phyloP scores from a whole-genome alignment of 192 early-diverging fungal genomes.

The Radiomyces spectabilis region DNA sequence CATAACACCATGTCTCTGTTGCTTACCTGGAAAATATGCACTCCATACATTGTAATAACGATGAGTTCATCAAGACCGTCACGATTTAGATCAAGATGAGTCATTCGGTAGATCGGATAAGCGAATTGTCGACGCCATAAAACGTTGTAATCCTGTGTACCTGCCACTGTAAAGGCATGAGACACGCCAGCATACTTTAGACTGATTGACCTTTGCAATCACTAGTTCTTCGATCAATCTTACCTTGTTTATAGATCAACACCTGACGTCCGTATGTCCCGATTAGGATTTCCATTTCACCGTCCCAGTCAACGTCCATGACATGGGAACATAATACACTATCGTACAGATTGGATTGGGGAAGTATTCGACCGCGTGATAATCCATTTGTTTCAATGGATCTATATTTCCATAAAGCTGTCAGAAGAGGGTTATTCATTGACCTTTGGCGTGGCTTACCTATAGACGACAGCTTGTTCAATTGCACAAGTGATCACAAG shows the following conservation, averaged over 20 bases:
- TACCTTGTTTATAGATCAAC: conserved; percentile 47
- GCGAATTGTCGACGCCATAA: conserved; percentile 44
- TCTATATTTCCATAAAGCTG: no score
- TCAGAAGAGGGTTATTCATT: no score
- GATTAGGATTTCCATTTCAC: conserved; percentile 41
- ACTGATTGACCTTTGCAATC: background rate
- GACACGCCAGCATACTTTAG: background rate
- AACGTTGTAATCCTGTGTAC: conserved; percentile 28
- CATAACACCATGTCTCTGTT: background rate
- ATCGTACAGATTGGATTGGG: conserved; percentile 44
- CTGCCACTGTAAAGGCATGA: conserved; percentile 4
- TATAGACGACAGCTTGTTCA: conserved; percentile 45
- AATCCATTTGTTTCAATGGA: conserved; percentile 33
- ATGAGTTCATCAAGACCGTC: conserved; percentile 49
- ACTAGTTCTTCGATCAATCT: background rate
- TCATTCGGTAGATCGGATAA: conserved; percentile 46
- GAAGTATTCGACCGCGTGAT: conserved; percentile 27
- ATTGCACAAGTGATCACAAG: conserved; percentile 49
- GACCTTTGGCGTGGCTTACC: no score
- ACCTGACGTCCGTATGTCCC: conserved; percentile 54
- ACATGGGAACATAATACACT: conserved; percentile 47
- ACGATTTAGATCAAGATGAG: conserved; percentile 40
- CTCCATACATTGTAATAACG: conserved; percentile 43
- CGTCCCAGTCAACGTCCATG: conserved; percentile 57
- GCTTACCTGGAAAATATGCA: conserved; percentile 37